phyloP scores from a whole-genome alignment of 192 early-diverging fungal genomes.

The Coemansia sp. region DNA sequence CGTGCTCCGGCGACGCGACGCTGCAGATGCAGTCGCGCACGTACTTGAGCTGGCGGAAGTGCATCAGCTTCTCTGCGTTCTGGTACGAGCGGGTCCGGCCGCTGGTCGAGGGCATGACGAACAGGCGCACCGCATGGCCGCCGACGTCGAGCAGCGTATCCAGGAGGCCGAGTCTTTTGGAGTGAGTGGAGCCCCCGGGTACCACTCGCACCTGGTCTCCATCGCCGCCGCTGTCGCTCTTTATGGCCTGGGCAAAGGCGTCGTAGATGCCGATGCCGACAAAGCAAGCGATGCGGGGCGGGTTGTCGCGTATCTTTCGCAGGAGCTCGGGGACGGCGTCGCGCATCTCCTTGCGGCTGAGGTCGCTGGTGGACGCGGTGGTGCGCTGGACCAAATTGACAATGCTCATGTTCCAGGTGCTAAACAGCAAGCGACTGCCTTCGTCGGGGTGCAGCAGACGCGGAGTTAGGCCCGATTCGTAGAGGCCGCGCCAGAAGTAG shows the following conservation, averaged over 20 bases:
- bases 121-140: constrained; percentile 26
- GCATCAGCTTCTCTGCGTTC: constrained; percentile 59
- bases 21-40: constrained; percentile 42
- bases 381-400: constrained; percentile 63
- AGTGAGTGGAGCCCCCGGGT: too few relatives aligned
- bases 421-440: constrained; percentile 50
- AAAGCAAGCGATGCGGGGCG: constrained; percentile 63
- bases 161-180: too few relatives aligned
- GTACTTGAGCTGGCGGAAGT: constrained; percentile 47
- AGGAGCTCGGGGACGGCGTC: constrained; percentile 58
- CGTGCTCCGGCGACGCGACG: not conserved
- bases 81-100: constrained; percentile 62
- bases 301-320: constrained; percentile 57
- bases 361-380: constrained; percentile 55
- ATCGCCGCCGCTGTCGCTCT: too few relatives aligned
- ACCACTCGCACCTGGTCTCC: too few relatives aligned
- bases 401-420: constrained; percentile 57
- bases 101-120: constrained; percentile 71
- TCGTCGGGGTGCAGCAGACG: constrained; percentile 51
- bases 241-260: too few relatives aligned
- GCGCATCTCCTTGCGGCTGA: constrained; percentile 57
- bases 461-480: constrained; percentile 57
- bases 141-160: constrained; percentile 9
- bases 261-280: constrained; percentile 69
- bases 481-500: constrained; percentile 71